Evolutionary conservation across 1,284 basidiomycete species (phyloP).

Genomic region (Gastroboletus turbinatus): DNA sequence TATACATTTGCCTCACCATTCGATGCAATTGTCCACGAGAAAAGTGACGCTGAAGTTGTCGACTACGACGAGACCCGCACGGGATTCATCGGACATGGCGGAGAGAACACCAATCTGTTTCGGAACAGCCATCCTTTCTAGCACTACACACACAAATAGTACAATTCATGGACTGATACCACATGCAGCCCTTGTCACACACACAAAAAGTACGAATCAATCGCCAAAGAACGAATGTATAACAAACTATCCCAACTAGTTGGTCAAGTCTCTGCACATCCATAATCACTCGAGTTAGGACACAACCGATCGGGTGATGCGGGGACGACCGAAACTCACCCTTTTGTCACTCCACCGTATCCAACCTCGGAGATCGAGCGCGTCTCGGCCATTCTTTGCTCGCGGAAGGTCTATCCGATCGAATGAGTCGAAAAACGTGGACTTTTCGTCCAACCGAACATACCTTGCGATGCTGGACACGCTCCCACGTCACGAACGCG

Average conservation of each 20-base stretch:
- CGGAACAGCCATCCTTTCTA: background rate
- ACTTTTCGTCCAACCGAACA: constrained; percentile 18
- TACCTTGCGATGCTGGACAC: constrained; percentile 79
- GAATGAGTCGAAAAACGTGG: constrained; percentile 8
- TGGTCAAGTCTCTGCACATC: background rate
- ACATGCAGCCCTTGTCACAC: background rate
- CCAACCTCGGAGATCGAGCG: constrained; percentile 46
- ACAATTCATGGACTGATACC: background rate
- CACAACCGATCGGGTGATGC: background rate
- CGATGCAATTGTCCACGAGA: constrained; percentile 74
- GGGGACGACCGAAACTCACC: constrained; percentile 1
- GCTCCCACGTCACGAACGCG: constrained; percentile 77
- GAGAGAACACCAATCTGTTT: background rate
- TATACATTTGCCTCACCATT: constrained; percentile 53
- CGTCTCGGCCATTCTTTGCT: constrained; percentile 68
- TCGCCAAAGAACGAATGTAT: constrained; percentile 10
- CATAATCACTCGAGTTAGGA: background rate
- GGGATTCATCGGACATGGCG: constrained; percentile 18
- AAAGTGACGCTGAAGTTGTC: constrained; percentile 61
- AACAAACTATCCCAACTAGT: background rate
- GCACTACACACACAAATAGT: background rate
- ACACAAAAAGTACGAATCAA: background rate
- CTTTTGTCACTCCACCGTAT: constrained; percentile 50
- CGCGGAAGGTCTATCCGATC: constrained; percentile 61
- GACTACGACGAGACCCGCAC: constrained; percentile 35